Conservation (phyloP, 129 eudicot species). For the Daucus carota region DNA sequence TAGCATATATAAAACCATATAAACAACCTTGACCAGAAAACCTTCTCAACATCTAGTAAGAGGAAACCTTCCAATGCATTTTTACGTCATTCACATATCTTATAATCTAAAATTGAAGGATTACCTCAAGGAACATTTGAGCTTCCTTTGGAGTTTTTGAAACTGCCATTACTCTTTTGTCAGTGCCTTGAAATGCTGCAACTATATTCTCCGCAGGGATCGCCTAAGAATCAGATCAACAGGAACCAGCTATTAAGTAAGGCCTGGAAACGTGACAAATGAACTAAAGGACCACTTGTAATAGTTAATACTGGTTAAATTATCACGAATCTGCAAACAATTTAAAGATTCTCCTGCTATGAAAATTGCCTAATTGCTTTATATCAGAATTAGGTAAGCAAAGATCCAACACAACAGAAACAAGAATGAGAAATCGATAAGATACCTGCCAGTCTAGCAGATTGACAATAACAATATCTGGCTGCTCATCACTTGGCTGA, state of each 20-base stretch:
- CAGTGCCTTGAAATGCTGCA: conserved; percentile 78
- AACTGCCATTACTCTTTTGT: conserved; percentile 67
- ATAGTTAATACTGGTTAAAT: background rate
- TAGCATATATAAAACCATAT: conserved; percentile 18
- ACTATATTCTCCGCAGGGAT: conserved; percentile 96
- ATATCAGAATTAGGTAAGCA: background rate
- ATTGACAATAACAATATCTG: conserved; percentile 59
- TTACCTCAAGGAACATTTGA: conserved; percentile 75
- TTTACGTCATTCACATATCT: background rate
- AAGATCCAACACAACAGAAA: background rate
- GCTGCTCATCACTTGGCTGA: conserved; percentile 36
- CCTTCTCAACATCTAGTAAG: background rate
- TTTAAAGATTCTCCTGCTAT: background rate
- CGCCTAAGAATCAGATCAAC: conserved; percentile 37
- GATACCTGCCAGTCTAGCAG: conserved; percentile 93
- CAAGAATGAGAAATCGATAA: background rate
- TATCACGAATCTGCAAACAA: background rate
- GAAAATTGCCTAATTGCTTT: background rate
- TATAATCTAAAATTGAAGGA: conserved; percentile 1
- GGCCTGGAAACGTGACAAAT: background rate
- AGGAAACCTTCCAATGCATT: background rate
- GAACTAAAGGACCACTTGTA: background rate
- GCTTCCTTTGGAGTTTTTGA: conserved; percentile 67
- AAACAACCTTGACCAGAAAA: background rate
- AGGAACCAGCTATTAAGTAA: conserved; percentile 13